Conservation (phyloP, 2,329 filamentous ascomycete genomes). For the Hypoxylon sp. region DNA sequence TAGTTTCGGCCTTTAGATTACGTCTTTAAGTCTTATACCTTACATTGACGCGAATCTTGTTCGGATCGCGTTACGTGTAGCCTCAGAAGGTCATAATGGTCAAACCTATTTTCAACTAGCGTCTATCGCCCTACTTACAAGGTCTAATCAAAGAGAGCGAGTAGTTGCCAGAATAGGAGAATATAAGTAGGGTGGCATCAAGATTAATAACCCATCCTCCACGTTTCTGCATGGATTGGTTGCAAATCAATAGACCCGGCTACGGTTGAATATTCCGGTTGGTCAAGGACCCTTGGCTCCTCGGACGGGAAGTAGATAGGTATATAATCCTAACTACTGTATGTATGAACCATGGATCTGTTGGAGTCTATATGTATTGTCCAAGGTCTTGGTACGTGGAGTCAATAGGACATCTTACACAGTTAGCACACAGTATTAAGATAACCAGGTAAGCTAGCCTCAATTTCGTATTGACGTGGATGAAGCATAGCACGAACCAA, state of each 20-base stretch:
- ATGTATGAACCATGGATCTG: constrained; percentile 8
- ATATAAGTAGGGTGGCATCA: constrained; percentile 30
- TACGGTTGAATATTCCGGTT: constrained; percentile 45
- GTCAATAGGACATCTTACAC: not conserved
- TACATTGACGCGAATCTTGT: not conserved
- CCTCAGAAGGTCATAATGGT: not conserved
- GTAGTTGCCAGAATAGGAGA: constrained; percentile 24
- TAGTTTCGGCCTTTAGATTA: not conserved
- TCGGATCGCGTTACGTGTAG: not conserved
- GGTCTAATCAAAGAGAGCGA: constrained; percentile 20
- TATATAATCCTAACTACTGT: constrained; percentile 21
- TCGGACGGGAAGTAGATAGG: constrained; percentile 15
- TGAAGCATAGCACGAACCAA: constrained; percentile 20
- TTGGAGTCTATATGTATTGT: constrained; percentile 7
- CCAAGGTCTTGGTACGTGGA: constrained; percentile 15
- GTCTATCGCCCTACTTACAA: constrained; percentile 8
- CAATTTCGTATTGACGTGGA: constrained; percentile 4
- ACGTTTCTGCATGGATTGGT: constrained; percentile 46
- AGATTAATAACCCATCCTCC: constrained; percentile 40
- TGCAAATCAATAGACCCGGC: constrained; percentile 35
- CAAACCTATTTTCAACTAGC: constrained; percentile 12
- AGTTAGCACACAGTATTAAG: not conserved
- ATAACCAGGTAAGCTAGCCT: constrained; percentile 7
- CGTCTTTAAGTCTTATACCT: not conserved
- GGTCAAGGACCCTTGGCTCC: constrained; percentile 32